phyloP scores from a whole-genome alignment of 202 grass and related monocot genomes.

The Zoysia matrella region DNA sequence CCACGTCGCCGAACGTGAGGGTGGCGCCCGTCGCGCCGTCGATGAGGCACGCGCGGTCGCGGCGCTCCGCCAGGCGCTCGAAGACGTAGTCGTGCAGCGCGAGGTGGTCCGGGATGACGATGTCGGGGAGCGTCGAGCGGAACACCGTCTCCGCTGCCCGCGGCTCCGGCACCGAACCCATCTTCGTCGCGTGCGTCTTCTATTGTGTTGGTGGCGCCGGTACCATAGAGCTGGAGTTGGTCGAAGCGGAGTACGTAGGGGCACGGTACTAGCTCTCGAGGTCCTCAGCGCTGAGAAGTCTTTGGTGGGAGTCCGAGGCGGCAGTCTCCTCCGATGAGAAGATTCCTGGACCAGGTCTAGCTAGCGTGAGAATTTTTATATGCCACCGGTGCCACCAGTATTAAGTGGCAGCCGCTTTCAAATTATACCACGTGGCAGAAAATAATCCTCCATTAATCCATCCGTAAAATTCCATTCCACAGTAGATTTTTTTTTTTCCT shows the following conservation, averaged over 20 bases:
- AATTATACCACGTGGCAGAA: too few species aligned
- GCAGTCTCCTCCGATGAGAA: not conserved
- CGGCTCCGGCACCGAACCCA: slow-evolving; percentile 41
- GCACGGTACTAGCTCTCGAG: slow-evolving; percentile 22
- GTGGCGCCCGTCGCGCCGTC: slow-evolving; percentile 56
- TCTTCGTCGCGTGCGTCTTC: too few species aligned
- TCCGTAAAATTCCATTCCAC: too few species aligned
- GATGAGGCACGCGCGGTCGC: slow-evolving; percentile 59
- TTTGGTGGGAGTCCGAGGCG: slow-evolving; percentile 22
- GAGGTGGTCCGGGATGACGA: slow-evolving; percentile 64
- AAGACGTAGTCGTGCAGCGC: slow-evolving; percentile 65
- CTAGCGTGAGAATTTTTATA: too few species aligned
- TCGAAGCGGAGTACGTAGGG: too few species aligned
- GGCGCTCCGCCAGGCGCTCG: slow-evolving; percentile 48
- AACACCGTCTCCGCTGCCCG: slow-evolving; percentile 43
- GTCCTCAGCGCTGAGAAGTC: not conserved
- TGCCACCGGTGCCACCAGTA: too few species aligned
- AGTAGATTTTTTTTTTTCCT: too few species aligned
- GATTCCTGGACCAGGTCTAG: slow-evolving; percentile 13
- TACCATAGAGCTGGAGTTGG: too few species aligned
- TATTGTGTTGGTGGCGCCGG: too few species aligned
- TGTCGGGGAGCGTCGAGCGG: slow-evolving; percentile 63
- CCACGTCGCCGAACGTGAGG: slow-evolving; percentile 49
- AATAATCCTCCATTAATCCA: too few species aligned
- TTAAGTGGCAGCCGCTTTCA: too few species aligned